Conservation (phyloP, 257 asterid genomes). For the Solanum ahanhuiri region DNA sequence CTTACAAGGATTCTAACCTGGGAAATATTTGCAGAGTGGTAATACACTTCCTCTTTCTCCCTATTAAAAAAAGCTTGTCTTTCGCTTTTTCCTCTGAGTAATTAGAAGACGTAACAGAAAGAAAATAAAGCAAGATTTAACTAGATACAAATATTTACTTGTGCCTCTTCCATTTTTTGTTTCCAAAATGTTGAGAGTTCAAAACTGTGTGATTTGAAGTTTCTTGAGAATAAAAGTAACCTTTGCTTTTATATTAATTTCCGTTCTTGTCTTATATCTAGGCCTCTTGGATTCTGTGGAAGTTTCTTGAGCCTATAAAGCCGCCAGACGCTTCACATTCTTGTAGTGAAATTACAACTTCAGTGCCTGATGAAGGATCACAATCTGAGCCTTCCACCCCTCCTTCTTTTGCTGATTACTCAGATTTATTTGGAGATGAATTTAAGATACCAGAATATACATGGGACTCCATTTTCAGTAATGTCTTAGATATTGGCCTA, state of each 20-base stretch:
- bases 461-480: constrained; percentile 50
- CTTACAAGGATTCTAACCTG: constrained; percentile 65
- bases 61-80: not conserved
- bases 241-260: not conserved
- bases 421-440: constrained; percentile 77
- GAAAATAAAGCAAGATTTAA: not conserved
- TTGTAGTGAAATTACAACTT: constrained; percentile 27
- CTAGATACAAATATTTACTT: not conserved
- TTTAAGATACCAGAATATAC: constrained; percentile 46
- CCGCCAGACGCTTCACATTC: constrained; percentile 30
- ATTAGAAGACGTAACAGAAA: not conserved
- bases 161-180: not conserved
- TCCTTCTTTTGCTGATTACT: constrained; percentile 46
- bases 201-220: not conserved
- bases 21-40: constrained; percentile 84
- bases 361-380: constrained; percentile 43
- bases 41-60: constrained; percentile 8
- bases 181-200: not conserved
- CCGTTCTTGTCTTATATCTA: constrained; percentile 11
- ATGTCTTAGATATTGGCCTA: constrained; percentile 59
- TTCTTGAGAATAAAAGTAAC: not conserved
- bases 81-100: not conserved
- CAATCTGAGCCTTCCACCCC: constrained; percentile 28
- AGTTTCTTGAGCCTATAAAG: constrained; percentile 39
- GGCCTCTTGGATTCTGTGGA: constrained; percentile 70